phyloP scores from a whole-genome alignment of 1,284 basidiomycete species.

The Cystobasidium pallidum region DNA sequence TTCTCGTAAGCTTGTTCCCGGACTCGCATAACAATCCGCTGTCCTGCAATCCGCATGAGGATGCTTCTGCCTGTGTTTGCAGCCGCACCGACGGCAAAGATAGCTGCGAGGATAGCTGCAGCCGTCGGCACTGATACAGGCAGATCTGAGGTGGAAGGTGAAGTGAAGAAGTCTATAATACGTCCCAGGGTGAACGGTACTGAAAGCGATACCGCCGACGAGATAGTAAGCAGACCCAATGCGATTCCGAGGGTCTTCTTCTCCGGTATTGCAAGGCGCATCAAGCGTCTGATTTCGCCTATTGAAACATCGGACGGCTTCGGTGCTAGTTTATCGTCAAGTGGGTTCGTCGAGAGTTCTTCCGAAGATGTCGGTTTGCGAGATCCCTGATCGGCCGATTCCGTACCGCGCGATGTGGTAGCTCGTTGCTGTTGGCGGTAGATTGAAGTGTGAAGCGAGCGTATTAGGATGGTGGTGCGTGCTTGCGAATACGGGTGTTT shows the following conservation, averaged over 20 bases:
- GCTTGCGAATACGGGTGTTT: not conserved
- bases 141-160: constrained; percentile 47
- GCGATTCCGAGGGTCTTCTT: constrained; percentile 71
- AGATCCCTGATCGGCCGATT: constrained; percentile 8
- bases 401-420: not conserved
- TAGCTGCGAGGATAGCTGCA: constrained; percentile 69
- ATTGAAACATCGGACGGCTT: constrained; percentile 30
- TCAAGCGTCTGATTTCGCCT: constrained; percentile 49
- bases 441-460: not conserved
- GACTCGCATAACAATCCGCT: constrained; percentile 87
- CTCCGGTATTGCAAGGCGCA: constrained; percentile 74
- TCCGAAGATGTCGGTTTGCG: constrained; percentile 15
- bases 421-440: constrained; percentile 3
- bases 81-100: constrained; percentile 84
- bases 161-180: constrained; percentile 78
- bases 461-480: not conserved
- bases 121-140: constrained; percentile 75
- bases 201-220: constrained; percentile 75
- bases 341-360: not conserved
- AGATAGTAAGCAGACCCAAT: constrained; percentile 62
- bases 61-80: constrained; percentile 87
- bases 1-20: constrained; percentile 80
- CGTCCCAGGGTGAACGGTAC: constrained; percentile 87
- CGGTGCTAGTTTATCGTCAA: constrained; percentile 20
- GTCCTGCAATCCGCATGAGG: constrained; percentile 83